Evolutionary conservation across 1,139 yeast species (phyloP).

Genomic region (Hansenula sp.): DNA sequence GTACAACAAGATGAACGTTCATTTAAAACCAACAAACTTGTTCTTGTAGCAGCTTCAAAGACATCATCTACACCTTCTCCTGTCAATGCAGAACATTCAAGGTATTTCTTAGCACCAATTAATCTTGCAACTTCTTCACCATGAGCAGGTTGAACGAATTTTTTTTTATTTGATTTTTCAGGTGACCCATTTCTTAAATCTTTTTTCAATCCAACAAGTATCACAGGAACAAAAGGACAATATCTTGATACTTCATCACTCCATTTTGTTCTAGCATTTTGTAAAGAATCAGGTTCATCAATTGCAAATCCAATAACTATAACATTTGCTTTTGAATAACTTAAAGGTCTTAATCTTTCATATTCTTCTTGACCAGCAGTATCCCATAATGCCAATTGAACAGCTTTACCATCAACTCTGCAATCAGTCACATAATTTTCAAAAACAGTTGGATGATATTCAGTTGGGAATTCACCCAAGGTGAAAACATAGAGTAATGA

Average conservation of each 20-base stretch:
- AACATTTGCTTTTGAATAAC: constrained; percentile 73
- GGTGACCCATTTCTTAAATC: constrained; percentile 47
- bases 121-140: constrained; percentile 59
- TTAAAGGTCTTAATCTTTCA: constrained; percentile 67
- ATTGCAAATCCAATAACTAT: constrained; percentile 69
- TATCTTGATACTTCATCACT: constrained; percentile 62
- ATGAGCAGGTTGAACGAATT: constrained; percentile 48
- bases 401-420: constrained; percentile 87
- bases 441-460: constrained; percentile 90
- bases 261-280: constrained; percentile 70
- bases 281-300: constrained; percentile 64
- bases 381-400: constrained; percentile 89
- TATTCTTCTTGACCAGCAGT: constrained; percentile 97
- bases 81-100: constrained; percentile 73
- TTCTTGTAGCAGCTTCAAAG: constrained; percentile 70
- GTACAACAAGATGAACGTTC: constrained; percentile 40
- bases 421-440: constrained; percentile 94
- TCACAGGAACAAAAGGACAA: constrained; percentile 62
- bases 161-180: constrained; percentile 25
- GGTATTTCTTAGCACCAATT: constrained; percentile 64
- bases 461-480: constrained; percentile 74
- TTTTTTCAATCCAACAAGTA: constrained; percentile 66
- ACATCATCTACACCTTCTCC: constrained; percentile 84
- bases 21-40: constrained; percentile 47
- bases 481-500: constrained; percentile 89